Percentiles rank a stretch among this genome's conserved stretches.
Evolutionary conservation across 345 rosid species (phyloP).

Genomic region (Eutrema heterophyllum): DNA sequence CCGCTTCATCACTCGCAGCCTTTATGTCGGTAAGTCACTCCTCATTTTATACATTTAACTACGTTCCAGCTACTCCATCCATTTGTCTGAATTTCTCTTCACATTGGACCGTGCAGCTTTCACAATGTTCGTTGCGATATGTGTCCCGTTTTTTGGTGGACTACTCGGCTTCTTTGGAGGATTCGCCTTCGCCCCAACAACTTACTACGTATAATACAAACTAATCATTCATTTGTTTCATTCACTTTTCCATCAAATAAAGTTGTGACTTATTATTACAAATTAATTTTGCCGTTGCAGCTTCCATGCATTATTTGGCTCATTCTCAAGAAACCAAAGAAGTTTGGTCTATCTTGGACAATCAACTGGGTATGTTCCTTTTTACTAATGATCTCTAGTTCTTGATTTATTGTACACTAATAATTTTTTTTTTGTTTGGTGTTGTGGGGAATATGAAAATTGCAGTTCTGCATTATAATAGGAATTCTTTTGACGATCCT

Average conservation of each 20-base stretch:
- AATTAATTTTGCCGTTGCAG: slow-evolving; percentile 30
- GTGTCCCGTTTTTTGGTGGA: slow-evolving; percentile 74
- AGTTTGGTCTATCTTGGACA: slow-evolving; percentile 58
- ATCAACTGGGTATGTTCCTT: slow-evolving; percentile 51
- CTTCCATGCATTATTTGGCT: slow-evolving; percentile 87
- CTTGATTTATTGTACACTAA: neutral
- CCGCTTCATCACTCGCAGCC: slow-evolving; percentile 53
- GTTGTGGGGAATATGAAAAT: slow-evolving; percentile 4
- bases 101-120: slow-evolving; percentile 35
- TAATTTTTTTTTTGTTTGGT: neutral
- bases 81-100: neutral
- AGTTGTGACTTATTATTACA: neutral
- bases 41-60: neutral
- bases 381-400: neutral
- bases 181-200: slow-evolving; percentile 74
- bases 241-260: neutral
- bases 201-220: slow-evolving; percentile 44
- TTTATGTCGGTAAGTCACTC: slow-evolving; percentile 60
- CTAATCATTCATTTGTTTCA: neutral
- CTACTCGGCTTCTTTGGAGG: slow-evolving; percentile 77
- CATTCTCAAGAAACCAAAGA: slow-evolving; percentile 54
- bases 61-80: neutral
- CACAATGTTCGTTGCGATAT: slow-evolving; percentile 50
- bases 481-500: slow-evolving; percentile 52
- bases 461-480: slow-evolving; percentile 59